A percentile compares a stretch with the other conserved stretches of the same genome.
Evolutionary conservation across 2,329 filamentous ascomycete species (phyloP).

Genomic region (Penicillium sp.): DNA sequence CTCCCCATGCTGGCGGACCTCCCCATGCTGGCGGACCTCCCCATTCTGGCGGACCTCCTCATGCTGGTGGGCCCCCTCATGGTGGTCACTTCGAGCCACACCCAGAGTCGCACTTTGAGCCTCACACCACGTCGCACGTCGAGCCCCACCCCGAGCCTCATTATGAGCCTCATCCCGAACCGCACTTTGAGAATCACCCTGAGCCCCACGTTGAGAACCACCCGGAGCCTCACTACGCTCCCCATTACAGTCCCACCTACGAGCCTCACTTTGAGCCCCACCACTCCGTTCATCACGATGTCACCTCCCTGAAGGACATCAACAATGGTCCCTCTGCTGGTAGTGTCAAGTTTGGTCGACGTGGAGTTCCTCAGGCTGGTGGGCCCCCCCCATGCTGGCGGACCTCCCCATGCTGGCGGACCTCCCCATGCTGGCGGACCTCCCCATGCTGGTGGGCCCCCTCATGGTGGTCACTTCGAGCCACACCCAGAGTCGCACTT

Average conservation of each 20-base stretch:
- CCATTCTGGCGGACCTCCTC: not conserved
- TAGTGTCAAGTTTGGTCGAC: not conserved
- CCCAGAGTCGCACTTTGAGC: not conserved
- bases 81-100: conserved; percentile 2
- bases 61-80: not conserved
- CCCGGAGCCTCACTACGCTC: not conserved
- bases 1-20: not conserved
- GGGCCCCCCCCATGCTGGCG: no score
- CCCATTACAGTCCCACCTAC: not conserved
- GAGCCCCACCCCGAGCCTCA: not conserved
- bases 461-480: not conserved
- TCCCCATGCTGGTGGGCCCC: not conserved
- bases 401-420: no score
- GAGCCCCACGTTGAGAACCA: not conserved
- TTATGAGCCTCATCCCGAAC: not conserved
- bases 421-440: not conserved
- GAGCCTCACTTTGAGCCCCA: not conserved
- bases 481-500: not conserved
- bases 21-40: not conserved
- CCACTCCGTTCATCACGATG: not conserved
- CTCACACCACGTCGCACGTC: not conserved
- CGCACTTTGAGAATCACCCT: not conserved
- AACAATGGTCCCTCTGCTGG: not conserved
- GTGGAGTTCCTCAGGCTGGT: not conserved
- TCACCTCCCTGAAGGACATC: not conserved